Base-by-base conservation (phyloP, 768 basidiomycete genomes). In the Suillus plorans region DNA sequence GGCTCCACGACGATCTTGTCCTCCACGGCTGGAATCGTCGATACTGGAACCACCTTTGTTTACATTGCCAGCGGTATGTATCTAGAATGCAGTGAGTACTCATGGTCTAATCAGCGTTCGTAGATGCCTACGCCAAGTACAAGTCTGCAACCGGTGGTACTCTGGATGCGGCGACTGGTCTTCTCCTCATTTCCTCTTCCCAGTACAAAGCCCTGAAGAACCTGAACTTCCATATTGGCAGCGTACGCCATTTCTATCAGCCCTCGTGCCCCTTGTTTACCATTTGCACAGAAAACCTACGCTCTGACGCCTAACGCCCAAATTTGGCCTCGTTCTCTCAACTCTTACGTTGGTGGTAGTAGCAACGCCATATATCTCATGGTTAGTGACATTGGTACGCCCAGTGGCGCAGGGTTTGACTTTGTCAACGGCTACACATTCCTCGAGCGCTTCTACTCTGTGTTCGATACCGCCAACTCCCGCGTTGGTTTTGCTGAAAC, bases 361-460 rank as follows among this genome's bases (percentile, higher is more conserved):
- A 44, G 69, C 0, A 52, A 67, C 65, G 61, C 66, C 64, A 73
- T 84, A 44, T 84, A 84, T 70, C 74, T 78, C 37, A 70, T 82
- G 59, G 75, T 81, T 20, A 61, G 52, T 57, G 37, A 78, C 71
- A 66, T 82, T 44, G 85, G 85, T 39, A 67, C 75, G 1, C 67
- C 68, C 37, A 70, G 77, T 12, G 84, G 82, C 56, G 25, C 78
- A 64, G 86, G 85, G 16, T 73, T 87, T 20, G 84, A 85, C 75
- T 86, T 87, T 66, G 79, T 88, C 72, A 81, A 85, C 72, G 84
- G 86, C 20, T 79, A 77, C 69, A 69, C 74, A 5, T 87, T 85
- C 80, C 77, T 87, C 34, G 80, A 85, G 75, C 85, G 89, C 18
- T 89, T 86, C 82, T 89, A 89, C 77, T 79, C 84, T 37, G 87